These are phyloP conservation scores for Penicillium hordei DNA, from an alignment of 2,329 filamentous ascomycete genomes.

Conservation along the genomic window DNA sequence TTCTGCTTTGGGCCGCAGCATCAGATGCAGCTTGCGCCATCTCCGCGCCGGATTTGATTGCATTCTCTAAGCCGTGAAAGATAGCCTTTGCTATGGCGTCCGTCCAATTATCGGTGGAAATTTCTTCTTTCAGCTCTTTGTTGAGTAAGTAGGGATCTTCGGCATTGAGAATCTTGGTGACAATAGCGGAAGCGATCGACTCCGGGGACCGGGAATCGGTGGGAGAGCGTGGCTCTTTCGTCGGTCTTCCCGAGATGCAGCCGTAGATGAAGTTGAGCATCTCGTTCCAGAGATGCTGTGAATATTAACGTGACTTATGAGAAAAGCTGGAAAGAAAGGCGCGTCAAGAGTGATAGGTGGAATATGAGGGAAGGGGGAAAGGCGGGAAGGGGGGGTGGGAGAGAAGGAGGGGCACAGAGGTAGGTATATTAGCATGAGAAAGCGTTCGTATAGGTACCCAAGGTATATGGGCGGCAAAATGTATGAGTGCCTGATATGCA, in stretches of 20 bases:
- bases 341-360: background rate
- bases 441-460: too few relatives aligned
- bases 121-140: background rate
- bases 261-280: background rate
- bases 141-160: background rate
- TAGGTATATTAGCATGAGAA: background rate
- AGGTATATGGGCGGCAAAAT: background rate
- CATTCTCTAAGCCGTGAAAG: background rate
- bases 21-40: background rate
- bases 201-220: background rate
- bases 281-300: background rate
- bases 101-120: conserved; percentile 4
- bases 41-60: background rate
- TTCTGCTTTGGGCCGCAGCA: background rate
- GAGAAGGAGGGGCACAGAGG: background rate
- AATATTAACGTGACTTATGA: background rate
- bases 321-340: background rate
- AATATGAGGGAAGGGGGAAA: background rate
- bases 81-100: background rate
- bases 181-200: background rate
- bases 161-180: background rate
- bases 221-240: background rate
- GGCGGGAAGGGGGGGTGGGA: too few relatives aligned
- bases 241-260: background rate
- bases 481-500: background rate